Evolutionary conservation across 768 basidiomycete species (phyloP).

Genomic region (Panaeolus papilionaceus): DNA sequence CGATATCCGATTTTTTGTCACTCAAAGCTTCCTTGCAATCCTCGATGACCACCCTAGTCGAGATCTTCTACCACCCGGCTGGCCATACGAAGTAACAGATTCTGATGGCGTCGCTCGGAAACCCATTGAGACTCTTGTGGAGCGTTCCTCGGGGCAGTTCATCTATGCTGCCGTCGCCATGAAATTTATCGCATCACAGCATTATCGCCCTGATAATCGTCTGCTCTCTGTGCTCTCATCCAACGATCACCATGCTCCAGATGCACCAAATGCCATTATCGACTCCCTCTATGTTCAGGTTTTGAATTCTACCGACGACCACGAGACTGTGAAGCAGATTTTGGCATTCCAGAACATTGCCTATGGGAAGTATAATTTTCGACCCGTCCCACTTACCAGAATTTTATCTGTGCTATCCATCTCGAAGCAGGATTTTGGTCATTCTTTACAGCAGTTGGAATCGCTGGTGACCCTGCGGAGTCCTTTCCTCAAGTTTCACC

Average conservation of each 20-base stretch:
- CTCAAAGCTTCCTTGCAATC: neutral
- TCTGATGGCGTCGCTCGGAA: no score
- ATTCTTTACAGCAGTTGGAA: no score
- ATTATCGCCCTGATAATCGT: neutral
- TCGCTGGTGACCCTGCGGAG: no score
- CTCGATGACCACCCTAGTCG: neutral
- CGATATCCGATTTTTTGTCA: conserved; percentile 21
- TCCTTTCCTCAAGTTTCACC: no score
- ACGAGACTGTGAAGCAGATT: neutral
- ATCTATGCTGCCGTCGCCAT: conserved; percentile 19
- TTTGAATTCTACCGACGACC: neutral
- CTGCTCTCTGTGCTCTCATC: neutral
- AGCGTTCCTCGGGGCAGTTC: conserved; percentile 19
- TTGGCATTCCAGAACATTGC: neutral
- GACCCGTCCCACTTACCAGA: no score
- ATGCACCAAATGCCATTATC: conserved; percentile 8
- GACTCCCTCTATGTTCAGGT: conserved; percentile 11
- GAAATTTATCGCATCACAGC: conserved; percentile 15
- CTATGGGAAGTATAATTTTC: neutral
- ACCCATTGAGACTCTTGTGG: conserved; percentile 12
- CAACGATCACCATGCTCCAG: neutral
- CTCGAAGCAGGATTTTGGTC: no score
- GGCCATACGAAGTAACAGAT: conserved; percentile 14
- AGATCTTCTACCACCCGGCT: conserved; percentile 1
- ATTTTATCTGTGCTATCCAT: no score